phyloP scores from a whole-genome alignment of 768 basidiomycete species.

The Sistotremastrum suecicum region DNA sequence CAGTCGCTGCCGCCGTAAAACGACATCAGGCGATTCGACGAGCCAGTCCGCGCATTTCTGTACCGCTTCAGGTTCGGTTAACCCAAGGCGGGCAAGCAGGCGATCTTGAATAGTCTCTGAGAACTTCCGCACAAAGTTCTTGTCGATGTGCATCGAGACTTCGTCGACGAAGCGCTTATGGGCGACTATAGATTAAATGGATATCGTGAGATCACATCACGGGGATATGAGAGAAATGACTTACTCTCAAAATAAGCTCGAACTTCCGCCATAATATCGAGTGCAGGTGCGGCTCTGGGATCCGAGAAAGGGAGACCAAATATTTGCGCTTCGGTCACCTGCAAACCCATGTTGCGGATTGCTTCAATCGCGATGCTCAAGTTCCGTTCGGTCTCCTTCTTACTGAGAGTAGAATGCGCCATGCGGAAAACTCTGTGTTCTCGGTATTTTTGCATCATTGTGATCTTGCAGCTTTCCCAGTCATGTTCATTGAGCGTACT shows the following conservation, averaged over 20 bases:
- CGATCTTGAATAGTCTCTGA: constrained; percentile 29
- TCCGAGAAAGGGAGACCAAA: constrained; percentile 30
- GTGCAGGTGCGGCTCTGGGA: constrained; percentile 32
- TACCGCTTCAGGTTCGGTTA: constrained; percentile 33
- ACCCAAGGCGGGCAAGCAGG: constrained; percentile 33
- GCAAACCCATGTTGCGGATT: too few relatives aligned
- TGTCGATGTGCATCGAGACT: constrained; percentile 41
- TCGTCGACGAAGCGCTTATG: constrained; percentile 48
- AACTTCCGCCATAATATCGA: constrained; percentile 61
- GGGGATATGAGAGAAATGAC: neutral
- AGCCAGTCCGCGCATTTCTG: constrained; percentile 36
- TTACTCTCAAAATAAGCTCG: constrained; percentile 65
- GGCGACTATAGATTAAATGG: constrained; percentile 25
- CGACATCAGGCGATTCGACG: constrained; percentile 32
- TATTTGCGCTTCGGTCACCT: neutral
- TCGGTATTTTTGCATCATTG: too few relatives aligned
- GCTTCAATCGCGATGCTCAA: too few relatives aligned
- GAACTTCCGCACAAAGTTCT: constrained; percentile 39
- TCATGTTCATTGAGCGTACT: too few relatives aligned
- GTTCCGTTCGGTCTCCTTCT: too few relatives aligned
- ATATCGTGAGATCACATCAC: constrained; percentile 2
- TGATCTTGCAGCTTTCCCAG: too few relatives aligned
- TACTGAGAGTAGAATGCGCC: too few relatives aligned
- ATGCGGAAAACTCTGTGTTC: too few relatives aligned
- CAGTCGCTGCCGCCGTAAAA: constrained; percentile 32